Evolutionary conservation across 805 yeast genomes (phyloP).

Genomic region (Lachancea kluyveri): DNA sequence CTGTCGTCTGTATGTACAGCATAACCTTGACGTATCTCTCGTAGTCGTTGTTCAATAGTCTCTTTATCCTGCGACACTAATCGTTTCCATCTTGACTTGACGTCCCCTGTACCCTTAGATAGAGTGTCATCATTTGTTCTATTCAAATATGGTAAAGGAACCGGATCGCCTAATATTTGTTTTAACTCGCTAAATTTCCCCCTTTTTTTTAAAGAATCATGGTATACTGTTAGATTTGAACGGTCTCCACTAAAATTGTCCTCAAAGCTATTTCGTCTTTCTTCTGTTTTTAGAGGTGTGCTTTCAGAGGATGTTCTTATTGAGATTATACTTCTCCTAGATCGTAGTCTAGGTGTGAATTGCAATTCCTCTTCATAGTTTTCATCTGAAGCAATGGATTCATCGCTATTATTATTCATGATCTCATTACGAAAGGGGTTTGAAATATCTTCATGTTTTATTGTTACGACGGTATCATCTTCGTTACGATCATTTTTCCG

Average conservation of each 20-base stretch:
- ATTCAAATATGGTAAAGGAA: conserved; percentile 33
- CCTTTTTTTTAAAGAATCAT: background rate
- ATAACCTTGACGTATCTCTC: no score
- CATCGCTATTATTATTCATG: conserved; percentile 2
- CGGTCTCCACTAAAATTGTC: background rate
- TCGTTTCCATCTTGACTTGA: conserved; percentile 8
- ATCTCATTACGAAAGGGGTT: conserved; percentile 7
- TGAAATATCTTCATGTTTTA: conserved; percentile 10
- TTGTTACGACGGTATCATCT: conserved; percentile 8
- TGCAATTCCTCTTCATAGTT: conserved; percentile 29
- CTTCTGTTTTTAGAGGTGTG: conserved; percentile 1
- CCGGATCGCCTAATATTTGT: conserved; percentile 31
- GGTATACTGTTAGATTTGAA: background rate
- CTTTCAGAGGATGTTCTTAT: conserved; percentile 4
- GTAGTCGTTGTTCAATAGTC: no score
- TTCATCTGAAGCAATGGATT: conserved; percentile 8
- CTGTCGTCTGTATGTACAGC: no score
- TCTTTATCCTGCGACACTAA: no score
- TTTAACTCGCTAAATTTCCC: conserved; percentile 7
- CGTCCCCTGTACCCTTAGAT: background rate
- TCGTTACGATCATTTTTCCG: background rate
- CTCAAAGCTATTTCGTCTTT: background rate
- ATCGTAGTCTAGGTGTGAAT: conserved; percentile 21
- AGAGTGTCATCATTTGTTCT: background rate
- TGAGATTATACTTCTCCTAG: conserved; percentile 14